Conservation (phyloP, 805 yeast species). For the Scheffersomyces ergatensis region DNA sequence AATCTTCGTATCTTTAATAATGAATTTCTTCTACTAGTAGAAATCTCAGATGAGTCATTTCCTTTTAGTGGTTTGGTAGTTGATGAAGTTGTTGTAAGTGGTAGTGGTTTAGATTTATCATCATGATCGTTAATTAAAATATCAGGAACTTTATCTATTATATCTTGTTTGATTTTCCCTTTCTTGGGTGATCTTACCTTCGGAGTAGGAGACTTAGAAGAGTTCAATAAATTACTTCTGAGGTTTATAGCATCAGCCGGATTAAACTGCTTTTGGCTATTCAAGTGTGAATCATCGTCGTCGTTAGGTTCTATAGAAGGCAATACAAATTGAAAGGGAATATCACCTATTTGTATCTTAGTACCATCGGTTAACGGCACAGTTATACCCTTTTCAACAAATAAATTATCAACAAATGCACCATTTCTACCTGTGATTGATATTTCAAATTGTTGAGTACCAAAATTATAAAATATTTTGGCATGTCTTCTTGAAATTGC, state of each 20-base stretch:
- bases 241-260: conserved; percentile 63
- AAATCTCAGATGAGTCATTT: conserved; percentile 1
- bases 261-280: conserved; percentile 40
- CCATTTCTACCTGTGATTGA: conserved; percentile 94
- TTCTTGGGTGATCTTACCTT: conserved; percentile 8
- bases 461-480: conserved; percentile 92
- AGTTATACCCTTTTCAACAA: conserved; percentile 88
- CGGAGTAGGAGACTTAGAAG: conserved; percentile 17
- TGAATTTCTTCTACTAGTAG: conserved; percentile 8
- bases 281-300: conserved; percentile 13
- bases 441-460: conserved; percentile 90
- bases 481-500: conserved; percentile 95
- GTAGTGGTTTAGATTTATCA: not conserved
- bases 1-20: conserved; percentile 24
- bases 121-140: not conserved
- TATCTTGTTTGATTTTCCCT: conserved; percentile 1
- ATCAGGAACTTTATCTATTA: not conserved
- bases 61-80: no score
- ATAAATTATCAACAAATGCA: conserved; percentile 89
- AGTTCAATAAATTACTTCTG: conserved; percentile 45
- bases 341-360: conserved; percentile 89
- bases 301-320: conserved; percentile 60
- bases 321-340: conserved; percentile 80
- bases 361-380: conserved; percentile 81
- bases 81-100: not conserved